Conservation (phyloP, 225 moss, liverwort and hornwort genomes). For the Polytrichum formosum region DNA sequence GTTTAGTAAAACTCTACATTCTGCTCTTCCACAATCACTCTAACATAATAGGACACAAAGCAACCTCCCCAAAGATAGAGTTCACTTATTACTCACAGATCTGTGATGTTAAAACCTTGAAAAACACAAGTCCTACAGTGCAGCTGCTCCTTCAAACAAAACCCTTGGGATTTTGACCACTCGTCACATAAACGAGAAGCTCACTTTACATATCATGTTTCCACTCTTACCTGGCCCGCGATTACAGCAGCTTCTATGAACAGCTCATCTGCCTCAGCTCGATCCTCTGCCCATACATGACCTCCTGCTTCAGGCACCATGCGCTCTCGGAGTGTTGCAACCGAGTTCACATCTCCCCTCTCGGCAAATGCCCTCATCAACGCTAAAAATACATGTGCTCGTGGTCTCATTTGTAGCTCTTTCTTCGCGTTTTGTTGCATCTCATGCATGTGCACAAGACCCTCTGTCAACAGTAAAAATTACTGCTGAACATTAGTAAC, state of each 20-base stretch:
- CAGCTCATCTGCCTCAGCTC: constrained; percentile 96
- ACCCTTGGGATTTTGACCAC: no score
- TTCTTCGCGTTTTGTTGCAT: constrained; percentile 69
- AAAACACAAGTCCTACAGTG: no score
- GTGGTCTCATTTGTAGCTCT: constrained; percentile 69
- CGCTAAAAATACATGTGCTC: constrained; percentile 85
- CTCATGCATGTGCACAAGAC: constrained; percentile 53
- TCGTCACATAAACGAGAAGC: neutral
- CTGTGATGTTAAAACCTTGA: no score
- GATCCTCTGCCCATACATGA: constrained; percentile 84
- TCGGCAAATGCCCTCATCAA: constrained; percentile 94
- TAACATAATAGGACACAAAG: no score
- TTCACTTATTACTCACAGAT: no score
- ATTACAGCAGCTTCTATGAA: constrained; percentile 86
- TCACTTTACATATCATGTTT: neutral
- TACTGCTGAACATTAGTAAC: neutral
- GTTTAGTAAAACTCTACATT: no score
- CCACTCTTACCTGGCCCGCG: constrained; percentile 62
- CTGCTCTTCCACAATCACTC: no score
- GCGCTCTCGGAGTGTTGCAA: constrained; percentile 59
- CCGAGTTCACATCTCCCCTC: constrained; percentile 65
- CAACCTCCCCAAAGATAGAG: no score
- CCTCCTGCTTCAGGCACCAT: constrained; percentile 81
- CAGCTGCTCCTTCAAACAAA: no score
- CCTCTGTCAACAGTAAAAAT: constrained; percentile 44